These are phyloP conservation scores for Colletotrichum phormii DNA, from an alignment of 2,329 filamentous ascomycete genomes.

Conservation along the genomic window DNA sequence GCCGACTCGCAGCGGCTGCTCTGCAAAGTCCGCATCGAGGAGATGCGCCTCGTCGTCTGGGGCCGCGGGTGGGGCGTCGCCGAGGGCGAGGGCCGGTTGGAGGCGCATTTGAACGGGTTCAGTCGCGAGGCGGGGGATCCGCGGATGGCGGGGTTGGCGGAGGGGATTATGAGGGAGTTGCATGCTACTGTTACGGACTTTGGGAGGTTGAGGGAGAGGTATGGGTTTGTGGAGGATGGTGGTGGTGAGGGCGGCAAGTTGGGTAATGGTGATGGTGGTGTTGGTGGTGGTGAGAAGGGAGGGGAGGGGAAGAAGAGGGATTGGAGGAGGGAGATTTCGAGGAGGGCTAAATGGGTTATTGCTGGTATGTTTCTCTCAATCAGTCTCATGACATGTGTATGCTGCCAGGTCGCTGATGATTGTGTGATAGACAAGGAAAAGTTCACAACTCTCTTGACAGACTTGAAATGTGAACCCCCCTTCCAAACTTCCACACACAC, in stretches of 20 bases:
- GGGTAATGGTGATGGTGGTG: background rate
- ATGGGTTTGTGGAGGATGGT: background rate
- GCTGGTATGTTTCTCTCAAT: background rate
- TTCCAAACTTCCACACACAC: too few species aligned
- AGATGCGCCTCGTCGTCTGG: constrained; percentile 61
- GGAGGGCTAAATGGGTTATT: background rate
- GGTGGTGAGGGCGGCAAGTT: background rate
- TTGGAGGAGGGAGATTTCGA: background rate
- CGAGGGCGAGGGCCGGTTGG: constrained; percentile 58
- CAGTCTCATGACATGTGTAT: background rate
- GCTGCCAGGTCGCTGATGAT: background rate
- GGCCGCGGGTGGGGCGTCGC: constrained; percentile 60
- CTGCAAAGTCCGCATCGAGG: constrained; percentile 62
- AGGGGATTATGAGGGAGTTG: background rate
- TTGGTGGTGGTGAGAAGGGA: background rate
- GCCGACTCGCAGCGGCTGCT: constrained; percentile 55
- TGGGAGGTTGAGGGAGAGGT: background rate
- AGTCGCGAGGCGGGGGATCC: constrained; percentile 40
- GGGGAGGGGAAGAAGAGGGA: background rate
- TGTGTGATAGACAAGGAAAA: background rate
- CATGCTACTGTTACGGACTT: background rate
- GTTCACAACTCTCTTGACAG: background rate
- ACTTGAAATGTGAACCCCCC: background rate
- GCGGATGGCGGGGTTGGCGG: background rate
- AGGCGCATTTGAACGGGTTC: constrained; percentile 51